Base-by-base conservation (phyloP, 495 filamentous ascomycete species). In the Aspergillus cavernicola region DNA sequence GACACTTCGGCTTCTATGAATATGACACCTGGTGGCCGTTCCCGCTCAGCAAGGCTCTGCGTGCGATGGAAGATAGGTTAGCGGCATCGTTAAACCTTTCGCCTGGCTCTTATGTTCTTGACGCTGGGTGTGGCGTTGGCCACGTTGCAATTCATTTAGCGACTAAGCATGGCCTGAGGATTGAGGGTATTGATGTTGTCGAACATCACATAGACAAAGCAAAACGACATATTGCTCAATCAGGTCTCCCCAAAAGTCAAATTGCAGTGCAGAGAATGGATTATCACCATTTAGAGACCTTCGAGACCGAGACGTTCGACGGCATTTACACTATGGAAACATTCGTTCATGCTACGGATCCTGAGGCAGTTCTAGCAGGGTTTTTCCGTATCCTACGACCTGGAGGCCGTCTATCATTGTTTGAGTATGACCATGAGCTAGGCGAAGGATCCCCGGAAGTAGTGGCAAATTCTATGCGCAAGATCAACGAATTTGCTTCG, bases 251-350 rank as follows among this genome's bases (percentile, higher is more conserved):
- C 10, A 58, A 73, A 22, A 59, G 61, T 23, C 40, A 52, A 22
- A 51, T 83, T n/a, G 58, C 61, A 1, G 72, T 75, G 16, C 61
- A 58, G 3, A 70, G 66, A 50, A 76, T 71, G 60, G 76, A 83
- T 61, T 83, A 82, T 58, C 78, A 82, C 58, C 67, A 81, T 53
- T 66, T 83, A 1, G 65, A 76, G 8, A 49, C 45, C 11, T 65
- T 78, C 29, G 50, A 55, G 6, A 43, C 55, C 29, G 58, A 59
- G 9, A 73, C 68, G 0, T 72, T 78, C 47, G 77, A 83, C 52
- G 80, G 80, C 15, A 57, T 77, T 43, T 84, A 82, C 58, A 82
- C 78, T 2, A 80, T 81, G 74, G 80, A 83, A 55, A 83, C 78
- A 0, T 75, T 83, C 35, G 78, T 82, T 5, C 79, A 84, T 55